Base-by-base conservation (phyloP, 192 early-diverging fungal genomes). In the Linnemannia hyalina region DNA sequence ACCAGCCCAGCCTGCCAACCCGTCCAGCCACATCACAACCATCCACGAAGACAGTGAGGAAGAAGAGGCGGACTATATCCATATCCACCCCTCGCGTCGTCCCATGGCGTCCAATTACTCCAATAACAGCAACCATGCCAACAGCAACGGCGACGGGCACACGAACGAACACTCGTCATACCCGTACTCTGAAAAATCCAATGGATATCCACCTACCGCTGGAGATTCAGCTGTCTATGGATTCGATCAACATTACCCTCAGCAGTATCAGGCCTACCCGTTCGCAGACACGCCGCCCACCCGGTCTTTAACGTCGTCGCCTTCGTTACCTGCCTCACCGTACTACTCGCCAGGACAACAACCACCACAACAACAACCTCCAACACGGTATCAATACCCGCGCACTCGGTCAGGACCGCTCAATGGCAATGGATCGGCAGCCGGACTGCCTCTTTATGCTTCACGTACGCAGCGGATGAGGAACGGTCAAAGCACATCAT, bases 31-130 rank as follows among this genome's bases (percentile, higher is more conserved):
- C 32, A 86, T 86, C 65, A 80, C 83, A 9, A 86, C 83, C 55
- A 86, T 86, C 72, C 83, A 80, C 18, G 83, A 86, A 41, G 83
- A 80, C 26, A 75, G 76, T 52, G 78, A 86, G 22, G 83, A 86
- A n/a, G 83, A 86, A 11, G 83, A 86, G 15, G 63, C 49, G 13
- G 83, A 77, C 35, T 86, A 80, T 36, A 69, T 86, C 23, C 83
- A 86, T 57, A 74, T 86, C 38, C 79, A 73, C 18, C 72, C 40
- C 32, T 3, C 20, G 11, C 46, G 36, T 26, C 71, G 22, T 71
- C 69, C 60, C 18, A 29, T 40, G 74, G 68, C 71, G 13, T 41
- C 13, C 42, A 40, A 47, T 4, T n/a, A 26, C 49, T 20, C 3
- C n/a, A 57, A 57, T 23, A 26, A 26, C n/a, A 57, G n/a, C 55